Evolutionary conservation across 257 asterid species (phyloP), one percentile per base, ranked within the genome.

Genomic region (Cinchona pubescens): DNA sequence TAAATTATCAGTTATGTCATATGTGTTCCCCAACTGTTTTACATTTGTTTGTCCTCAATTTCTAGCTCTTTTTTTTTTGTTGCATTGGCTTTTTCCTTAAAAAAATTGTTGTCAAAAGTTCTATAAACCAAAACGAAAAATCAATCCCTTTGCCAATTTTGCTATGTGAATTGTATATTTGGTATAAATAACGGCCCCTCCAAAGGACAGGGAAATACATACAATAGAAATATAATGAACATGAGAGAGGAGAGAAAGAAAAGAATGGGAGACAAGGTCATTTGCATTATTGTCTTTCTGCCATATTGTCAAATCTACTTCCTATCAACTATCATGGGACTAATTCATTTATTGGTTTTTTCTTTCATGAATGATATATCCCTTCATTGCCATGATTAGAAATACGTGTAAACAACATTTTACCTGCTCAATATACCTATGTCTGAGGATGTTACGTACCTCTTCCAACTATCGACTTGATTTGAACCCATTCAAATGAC

Each of bases 221-320:
- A 64, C 37, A 19, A 30, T 23, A 18, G 1, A n/a, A n/a, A 12
- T 46, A 40, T 38, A 38, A n/a, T 13, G 49, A 42, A n/a, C n/a
- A n/a, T n/a, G 48, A 62, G 64, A n/a, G n/a, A 3, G 15, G 45
- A 30, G 12, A 34, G 19, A 46, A 78, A 34, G 18, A 19, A 60
- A 78, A n/a, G 19, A 64, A 70, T 63, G 77, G 81, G 77, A 55
- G 81, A 78, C 81, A 72, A 78, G 64, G 73, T 53, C 43, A 29
- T 19, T 72, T 40, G 81, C 73, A 72, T 78, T 65, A 72, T 78
- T 65, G 71, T 32, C 53, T 64, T 56, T 23, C 77, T 71, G 80
- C 38, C 64, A 71, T n/a, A n/a, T 77, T 62, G 81, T 72, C 81
- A 53, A 71, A 64, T 72, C 78, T 65, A 72, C 71, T 78, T 65